phyloP scores from a whole-genome alignment of 495 filamentous ascomycete species.

The Penicillium fimorum region DNA sequence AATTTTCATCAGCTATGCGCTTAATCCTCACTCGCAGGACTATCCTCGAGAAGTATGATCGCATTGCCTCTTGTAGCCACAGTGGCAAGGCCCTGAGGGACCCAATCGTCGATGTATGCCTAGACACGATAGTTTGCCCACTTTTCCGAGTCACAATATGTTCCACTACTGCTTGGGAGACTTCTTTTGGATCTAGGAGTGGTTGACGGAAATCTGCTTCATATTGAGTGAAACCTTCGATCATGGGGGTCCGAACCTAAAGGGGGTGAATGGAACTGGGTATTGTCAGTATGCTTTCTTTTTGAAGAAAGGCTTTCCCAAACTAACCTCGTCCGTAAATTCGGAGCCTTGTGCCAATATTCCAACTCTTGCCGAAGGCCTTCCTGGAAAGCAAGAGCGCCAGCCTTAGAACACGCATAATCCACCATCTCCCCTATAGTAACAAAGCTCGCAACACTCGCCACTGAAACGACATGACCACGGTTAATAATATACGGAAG shows the following conservation, averaged over 20 bases:
- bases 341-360: constrained; percentile 24
- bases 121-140: constrained; percentile 35
- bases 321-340: constrained; percentile 25
- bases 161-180: constrained; percentile 56
- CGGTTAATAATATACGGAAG: constrained; percentile 52
- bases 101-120: neutral
- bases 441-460: constrained; percentile 47
- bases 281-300: neutral
- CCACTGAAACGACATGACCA: constrained; percentile 51
- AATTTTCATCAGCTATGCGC: neutral
- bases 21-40: constrained; percentile 1
- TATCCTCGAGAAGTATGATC: constrained; percentile 14
- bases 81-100: constrained; percentile 11
- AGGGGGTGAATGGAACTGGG: constrained; percentile 36
- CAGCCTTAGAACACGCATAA: constrained; percentile 49
- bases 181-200: constrained; percentile 51
- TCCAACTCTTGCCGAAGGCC: constrained; percentile 29
- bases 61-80: constrained; percentile 18
- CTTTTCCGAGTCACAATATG: constrained; percentile 52
- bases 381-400: constrained; percentile 46
- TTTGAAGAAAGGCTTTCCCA: neutral
- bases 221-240: constrained; percentile 54
- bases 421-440: constrained; percentile 35
- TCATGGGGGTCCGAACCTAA: constrained; percentile 55
- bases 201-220: constrained; percentile 49